Evolutionary conservation across 179 eudicot genomes (phyloP).

Genomic region (Vitellaria paradoxa): DNA sequence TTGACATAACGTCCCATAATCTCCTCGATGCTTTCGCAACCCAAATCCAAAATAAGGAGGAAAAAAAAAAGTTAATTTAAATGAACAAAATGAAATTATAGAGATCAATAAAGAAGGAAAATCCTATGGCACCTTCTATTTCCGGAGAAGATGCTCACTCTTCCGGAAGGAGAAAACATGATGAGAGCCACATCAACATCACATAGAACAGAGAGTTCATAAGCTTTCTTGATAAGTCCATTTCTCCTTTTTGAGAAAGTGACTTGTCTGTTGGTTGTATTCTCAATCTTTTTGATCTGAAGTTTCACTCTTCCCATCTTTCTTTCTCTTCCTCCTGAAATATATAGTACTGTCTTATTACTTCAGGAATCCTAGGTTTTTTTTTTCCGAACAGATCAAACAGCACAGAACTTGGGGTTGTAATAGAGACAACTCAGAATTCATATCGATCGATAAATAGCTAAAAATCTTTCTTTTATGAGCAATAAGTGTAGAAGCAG

Average conservation of each 20-base stretch:
- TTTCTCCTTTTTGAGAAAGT: constrained; percentile 53
- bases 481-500: too few species aligned
- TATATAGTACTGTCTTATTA: not conserved
- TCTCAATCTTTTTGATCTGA: constrained; percentile 49
- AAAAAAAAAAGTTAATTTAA: not conserved
- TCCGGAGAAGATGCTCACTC: constrained; percentile 45
- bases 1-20: constrained; percentile 37
- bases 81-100: not conserved
- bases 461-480: too few species aligned
- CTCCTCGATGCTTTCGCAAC: constrained; percentile 37
- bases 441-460: too few species aligned
- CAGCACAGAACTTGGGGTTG: too few species aligned
- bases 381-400: too few species aligned
- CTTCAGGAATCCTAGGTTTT: not conserved
- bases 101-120: not conserved
- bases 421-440: too few species aligned
- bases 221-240: constrained; percentile 53
- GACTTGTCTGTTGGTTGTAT: constrained; percentile 48
- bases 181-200: constrained; percentile 54
- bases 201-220: constrained; percentile 51
- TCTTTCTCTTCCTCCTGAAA: not conserved
- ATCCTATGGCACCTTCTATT: constrained; percentile 27
- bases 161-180: constrained; percentile 57
- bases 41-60: not conserved
- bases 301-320: constrained; percentile 52